Base-by-base conservation (phyloP, 1,284 basidiomycete genomes). In the Microbotryum scabiosae region DNA sequence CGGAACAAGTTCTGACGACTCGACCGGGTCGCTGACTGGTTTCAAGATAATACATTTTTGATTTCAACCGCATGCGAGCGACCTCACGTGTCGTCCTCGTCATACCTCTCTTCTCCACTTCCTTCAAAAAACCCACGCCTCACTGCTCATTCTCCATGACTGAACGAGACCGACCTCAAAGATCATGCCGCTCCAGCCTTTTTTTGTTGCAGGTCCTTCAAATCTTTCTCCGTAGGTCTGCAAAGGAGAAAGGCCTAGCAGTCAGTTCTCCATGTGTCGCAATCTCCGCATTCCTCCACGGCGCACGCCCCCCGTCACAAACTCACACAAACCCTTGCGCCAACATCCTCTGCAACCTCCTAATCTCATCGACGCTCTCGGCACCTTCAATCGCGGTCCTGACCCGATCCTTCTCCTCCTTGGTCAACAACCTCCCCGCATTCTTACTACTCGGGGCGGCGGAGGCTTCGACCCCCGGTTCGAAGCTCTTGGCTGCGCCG, bases 341-440 rank as follows among this genome's bases (percentile, higher is more conserved):
- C 72, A 94, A 76, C 79, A 86, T 89, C 76, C 89, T 82, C 77
- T 96, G 90, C 69, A 96, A 76, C 73, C 84, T 82, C 74, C 87
- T 82, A 69, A 96, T 85, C 77, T 96, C 91, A 71, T 97, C 94
- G 61, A 91, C 83, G 51, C 88, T 93, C 55, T 85, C 86, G 32
- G 93, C 94, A 65, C 85, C 84, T 65, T 88, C 88, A 71, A 97
- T 92, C 20, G 93, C 91, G 62, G 86, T 84, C 73, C 87, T 87
- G 66, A 97, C 88, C 70, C 85, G 84, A 71, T 88, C 85, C 73
- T 88, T 87, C 73, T 97, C 93, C 71, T 94, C 90, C 67, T 87
- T 87, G 21, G 90, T 91, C 85, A 97, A 87, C 69, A 93, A 77
- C 55, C 90, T 82, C 8, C 90, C 79, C 4, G 67, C 65, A 3